Evolutionary conservation across 495 filamentous ascomycete species (phyloP).

Genomic region (Trichoderma virens): DNA sequence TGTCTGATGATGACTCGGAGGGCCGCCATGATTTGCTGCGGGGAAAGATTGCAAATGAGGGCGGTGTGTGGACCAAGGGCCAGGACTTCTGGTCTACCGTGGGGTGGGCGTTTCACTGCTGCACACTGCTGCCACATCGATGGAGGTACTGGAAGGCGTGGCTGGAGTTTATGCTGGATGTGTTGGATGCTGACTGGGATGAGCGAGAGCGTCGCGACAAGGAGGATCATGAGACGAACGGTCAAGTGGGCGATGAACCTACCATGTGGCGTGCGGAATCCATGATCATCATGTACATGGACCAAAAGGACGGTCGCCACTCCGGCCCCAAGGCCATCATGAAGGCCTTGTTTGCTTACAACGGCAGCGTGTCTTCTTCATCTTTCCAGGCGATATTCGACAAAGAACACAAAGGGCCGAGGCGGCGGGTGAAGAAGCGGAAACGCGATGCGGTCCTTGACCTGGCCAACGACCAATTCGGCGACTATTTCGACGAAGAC

Average conservation of each 20-base stretch:
- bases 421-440: conserved; percentile 40
- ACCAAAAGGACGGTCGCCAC: conserved; percentile 33
- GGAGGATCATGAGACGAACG: conserved; percentile 11
- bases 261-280: conserved; percentile 27
- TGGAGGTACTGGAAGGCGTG: conserved; percentile 82
- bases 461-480: conserved; percentile 38
- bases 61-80: conserved; percentile 61
- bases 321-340: conserved; percentile 35
- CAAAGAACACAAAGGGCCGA: conserved; percentile 33
- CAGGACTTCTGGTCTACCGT: conserved; percentile 84
- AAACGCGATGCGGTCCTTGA: conserved; percentile 41
- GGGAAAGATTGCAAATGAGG: conserved; percentile 50
- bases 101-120: conserved; percentile 93
- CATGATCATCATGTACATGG: conserved; percentile 24
- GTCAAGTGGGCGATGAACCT: conserved; percentile 13
- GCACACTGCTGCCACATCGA: conserved; percentile 54
- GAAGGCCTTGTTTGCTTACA: conserved; percentile 35
- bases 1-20: conserved; percentile 23
- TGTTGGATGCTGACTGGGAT: conserved; percentile 67
- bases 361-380: conserved; percentile 23
- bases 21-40: conserved; percentile 38
- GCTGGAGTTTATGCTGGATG: conserved; percentile 72
- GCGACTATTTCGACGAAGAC: conserved; percentile 34
- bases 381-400: conserved; percentile 42
- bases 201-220: conserved; percentile 39